Evolutionary conservation across 257 asterid genomes (phyloP).

Genomic region (Solanum appendiculatum): DNA sequence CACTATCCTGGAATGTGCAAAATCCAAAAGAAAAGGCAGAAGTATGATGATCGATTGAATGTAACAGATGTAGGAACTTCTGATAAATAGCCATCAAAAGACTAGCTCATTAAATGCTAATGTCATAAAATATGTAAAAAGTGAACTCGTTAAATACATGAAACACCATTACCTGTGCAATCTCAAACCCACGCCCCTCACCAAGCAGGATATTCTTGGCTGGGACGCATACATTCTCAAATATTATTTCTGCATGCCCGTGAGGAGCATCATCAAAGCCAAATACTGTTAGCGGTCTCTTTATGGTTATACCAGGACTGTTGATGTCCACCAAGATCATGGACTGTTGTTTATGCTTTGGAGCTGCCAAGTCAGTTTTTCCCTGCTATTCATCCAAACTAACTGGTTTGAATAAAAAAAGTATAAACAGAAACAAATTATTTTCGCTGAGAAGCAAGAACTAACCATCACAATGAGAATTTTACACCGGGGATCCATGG

Average conservation of each 20-base stretch:
- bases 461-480: slow-evolving; percentile 90
- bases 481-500: slow-evolving; percentile 98
- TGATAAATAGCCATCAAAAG: neutral
- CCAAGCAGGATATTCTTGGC: slow-evolving; percentile 71
- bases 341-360: slow-evolving; percentile 81
- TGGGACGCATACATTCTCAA: slow-evolving; percentile 65
- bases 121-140: neutral
- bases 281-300: slow-evolving; percentile 78
- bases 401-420: neutral
- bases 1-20: neutral
- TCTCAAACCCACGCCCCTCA: slow-evolving; percentile 97
- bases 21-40: neutral
- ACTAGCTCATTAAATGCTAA: neutral
- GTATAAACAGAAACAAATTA: neutral
- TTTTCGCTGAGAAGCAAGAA: neutral
- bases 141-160: neutral
- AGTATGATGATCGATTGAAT: neutral
- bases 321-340: slow-evolving; percentile 83
- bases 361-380: slow-evolving; percentile 78
- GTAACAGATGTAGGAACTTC: neutral
- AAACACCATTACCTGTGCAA: slow-evolving; percentile 65
- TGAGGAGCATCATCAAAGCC: slow-evolving; percentile 98
- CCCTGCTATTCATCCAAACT: slow-evolving; percentile 49
- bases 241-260: slow-evolving; percentile 87
- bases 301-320: slow-evolving; percentile 62